A percentile compares a stretch with the other conserved stretches of the same genome.
phyloP scores from a whole-genome alignment of 2,329 filamentous ascomycete species.

The Colletotrichum sp. region DNA sequence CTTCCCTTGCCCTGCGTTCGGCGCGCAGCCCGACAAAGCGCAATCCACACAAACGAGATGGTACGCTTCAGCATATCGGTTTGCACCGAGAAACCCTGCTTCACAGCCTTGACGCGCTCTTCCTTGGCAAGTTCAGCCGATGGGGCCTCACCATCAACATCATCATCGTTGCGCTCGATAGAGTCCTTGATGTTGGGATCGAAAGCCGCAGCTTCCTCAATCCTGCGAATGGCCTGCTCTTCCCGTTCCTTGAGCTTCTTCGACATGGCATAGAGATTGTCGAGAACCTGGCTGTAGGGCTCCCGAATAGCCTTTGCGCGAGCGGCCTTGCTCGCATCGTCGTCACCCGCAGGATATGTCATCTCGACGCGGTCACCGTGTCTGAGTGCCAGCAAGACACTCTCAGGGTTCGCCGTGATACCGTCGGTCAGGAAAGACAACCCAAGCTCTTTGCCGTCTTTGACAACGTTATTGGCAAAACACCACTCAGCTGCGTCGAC shows the following conservation, averaged over 20 bases:
- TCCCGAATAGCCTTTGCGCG: constrained; percentile 81
- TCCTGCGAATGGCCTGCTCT: constrained; percentile 59
- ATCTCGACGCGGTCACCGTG: constrained; percentile 87
- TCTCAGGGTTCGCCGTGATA: constrained; percentile 90
- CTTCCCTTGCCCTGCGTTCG: constrained; percentile 86
- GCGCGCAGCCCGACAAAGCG: constrained; percentile 90
- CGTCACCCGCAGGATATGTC: constrained; percentile 78
- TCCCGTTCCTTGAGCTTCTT: constrained; percentile 73
- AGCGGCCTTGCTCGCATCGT: constrained; percentile 73
- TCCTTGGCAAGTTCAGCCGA: constrained; percentile 54
- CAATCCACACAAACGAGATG: constrained; percentile 94
- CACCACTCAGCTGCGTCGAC: constrained; percentile 94
- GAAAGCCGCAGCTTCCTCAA: constrained; percentile 57
- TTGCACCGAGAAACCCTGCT: constrained; percentile 74
- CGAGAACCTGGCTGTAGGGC: constrained; percentile 82
- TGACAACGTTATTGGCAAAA: constrained; percentile 73
- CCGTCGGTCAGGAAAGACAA: constrained; percentile 83
- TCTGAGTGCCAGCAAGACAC: constrained; percentile 86
- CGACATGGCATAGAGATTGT: constrained; percentile 86
- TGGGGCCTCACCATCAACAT: constrained; percentile 32
- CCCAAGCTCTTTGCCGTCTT: constrained; percentile 67
- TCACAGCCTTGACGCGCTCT: constrained; percentile 65
- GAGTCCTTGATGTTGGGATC: constrained; percentile 41
- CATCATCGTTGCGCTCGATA: constrained; percentile 54
- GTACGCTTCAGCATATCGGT: constrained; percentile 80